These are phyloP conservation scores for Boletus vermiculosoides DNA, from an alignment of 768 basidiomycete species.

Conservation along the genomic window DNA sequence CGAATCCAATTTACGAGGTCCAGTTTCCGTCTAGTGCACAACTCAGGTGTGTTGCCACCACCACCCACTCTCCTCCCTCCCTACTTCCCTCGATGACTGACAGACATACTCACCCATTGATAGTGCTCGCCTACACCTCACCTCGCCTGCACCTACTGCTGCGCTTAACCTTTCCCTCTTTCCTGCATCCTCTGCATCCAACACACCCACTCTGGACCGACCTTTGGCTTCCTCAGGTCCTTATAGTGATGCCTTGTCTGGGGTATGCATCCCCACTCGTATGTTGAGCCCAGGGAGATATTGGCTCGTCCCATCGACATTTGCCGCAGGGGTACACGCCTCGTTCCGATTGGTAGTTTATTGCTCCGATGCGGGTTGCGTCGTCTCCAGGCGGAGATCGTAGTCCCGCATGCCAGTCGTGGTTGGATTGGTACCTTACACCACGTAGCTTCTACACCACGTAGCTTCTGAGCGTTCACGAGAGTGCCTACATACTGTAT, in stretches of 20 bases:
- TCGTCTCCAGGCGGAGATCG: conserved; percentile 11
- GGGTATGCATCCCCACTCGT: conserved; percentile 59
- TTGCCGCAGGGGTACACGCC: conserved; percentile 53
- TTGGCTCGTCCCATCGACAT: conserved; percentile 72
- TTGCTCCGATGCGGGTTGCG: conserved; percentile 39
- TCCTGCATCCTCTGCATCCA: conserved; percentile 22
- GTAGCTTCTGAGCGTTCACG: neutral
- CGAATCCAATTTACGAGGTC: conserved; percentile 71
- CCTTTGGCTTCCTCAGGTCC: conserved; percentile 72
- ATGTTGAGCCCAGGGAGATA: conserved; percentile 61
- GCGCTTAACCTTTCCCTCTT: conserved; percentile 65
- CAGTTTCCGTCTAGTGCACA: conserved; percentile 50
- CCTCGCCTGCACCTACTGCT: conserved; percentile 40
- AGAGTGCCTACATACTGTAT: neutral
- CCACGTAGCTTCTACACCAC: neutral
- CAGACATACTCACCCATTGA: neutral
- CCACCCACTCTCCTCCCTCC: neutral
- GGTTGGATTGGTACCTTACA: neutral
- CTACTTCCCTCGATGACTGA: conserved; percentile 28
- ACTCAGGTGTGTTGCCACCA: conserved; percentile 47
- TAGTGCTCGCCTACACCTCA: conserved; percentile 71
- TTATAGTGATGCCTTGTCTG: conserved; percentile 72
- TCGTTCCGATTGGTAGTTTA: conserved; percentile 64
- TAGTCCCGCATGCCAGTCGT: neutral
- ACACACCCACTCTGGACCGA: conserved; percentile 27